Percentiles rank a stretch among this genome's conserved stretches.
phyloP scores from a whole-genome alignment of 176 grass and related monocot genomes.

The Carex kokanica region DNA sequence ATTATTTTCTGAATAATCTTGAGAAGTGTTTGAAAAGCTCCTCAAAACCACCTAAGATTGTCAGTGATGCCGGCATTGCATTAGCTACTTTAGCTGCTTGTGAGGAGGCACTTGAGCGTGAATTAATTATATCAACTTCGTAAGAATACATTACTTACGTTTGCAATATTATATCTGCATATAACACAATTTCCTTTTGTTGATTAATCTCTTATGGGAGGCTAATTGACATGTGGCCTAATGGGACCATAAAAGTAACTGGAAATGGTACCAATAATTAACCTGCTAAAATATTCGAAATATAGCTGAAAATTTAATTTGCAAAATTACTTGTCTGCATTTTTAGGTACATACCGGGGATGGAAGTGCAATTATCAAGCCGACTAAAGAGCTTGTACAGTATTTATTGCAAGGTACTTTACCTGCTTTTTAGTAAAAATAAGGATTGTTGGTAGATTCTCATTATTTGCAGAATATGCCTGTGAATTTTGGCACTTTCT shows the following conservation, averaged over 20 bases:
- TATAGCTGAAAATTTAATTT: constrained; percentile 14
- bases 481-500: background rate
- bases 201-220: background rate
- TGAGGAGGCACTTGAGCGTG: constrained; percentile 92
- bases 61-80: constrained; percentile 59
- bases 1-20: constrained; percentile 78
- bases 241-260: constrained; percentile 10
- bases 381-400: constrained; percentile 95
- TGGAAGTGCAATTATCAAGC: constrained; percentile 94
- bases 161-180: background rate
- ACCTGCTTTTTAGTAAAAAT: background rate
- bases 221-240: background rate
- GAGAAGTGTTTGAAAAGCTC: constrained; percentile 62
- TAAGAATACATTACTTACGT: constrained; percentile 36
- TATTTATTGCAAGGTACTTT: constrained; percentile 83
- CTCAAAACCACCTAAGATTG: constrained; percentile 54
- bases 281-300: background rate
- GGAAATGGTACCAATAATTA: background rate
- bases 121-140: constrained; percentile 95
- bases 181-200: background rate
- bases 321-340: constrained; percentile 27
- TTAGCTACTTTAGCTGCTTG: constrained; percentile 88
- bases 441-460: background rate
- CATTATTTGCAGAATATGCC: background rate
- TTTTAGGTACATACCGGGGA: constrained; percentile 93